Conservation (phyloP, 495 filamentous ascomycete species). For the Podospora conica region DNA sequence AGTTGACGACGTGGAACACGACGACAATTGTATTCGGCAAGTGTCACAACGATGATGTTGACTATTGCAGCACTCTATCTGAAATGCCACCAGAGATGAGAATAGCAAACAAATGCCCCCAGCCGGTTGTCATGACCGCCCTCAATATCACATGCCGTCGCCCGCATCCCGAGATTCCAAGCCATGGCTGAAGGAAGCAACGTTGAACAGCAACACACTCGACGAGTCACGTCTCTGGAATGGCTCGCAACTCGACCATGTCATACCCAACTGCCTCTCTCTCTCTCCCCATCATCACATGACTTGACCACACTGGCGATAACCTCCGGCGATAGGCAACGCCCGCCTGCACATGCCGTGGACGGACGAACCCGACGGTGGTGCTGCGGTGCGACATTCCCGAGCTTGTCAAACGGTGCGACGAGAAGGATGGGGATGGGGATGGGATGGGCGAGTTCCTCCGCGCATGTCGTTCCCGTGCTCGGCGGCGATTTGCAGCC, state of each 20-base stretch:
- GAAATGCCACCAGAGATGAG: too few species aligned
- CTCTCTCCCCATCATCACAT: not conserved
- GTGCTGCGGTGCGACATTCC: not conserved
- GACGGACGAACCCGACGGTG: not conserved
- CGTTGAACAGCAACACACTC: not conserved
- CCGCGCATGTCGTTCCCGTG: not conserved
- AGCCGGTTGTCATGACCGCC: not conserved
- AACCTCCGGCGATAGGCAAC: not conserved
- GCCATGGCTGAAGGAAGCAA: not conserved
- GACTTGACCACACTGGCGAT: not conserved
- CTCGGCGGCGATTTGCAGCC: not conserved
- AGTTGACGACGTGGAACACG: not conserved
- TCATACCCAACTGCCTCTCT: not conserved
- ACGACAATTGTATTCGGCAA: not conserved
- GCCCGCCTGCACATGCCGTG: not conserved
- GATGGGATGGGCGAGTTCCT: not conserved
- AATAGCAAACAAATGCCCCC: not conserved
- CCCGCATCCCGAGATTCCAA: not conserved
- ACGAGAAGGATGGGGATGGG: too few species aligned
- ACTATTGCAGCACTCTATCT: not conserved
- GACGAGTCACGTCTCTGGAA: not conserved
- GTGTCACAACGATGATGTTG: not conserved
- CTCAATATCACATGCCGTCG: not conserved
- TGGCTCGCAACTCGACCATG: not conserved
- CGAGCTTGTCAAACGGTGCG: not conserved